Evolutionary conservation across 2,329 filamentous ascomycete species (phyloP), one percentile per base, ranked within the genome.

Genomic region (Aspergillus ibericus): DNA sequence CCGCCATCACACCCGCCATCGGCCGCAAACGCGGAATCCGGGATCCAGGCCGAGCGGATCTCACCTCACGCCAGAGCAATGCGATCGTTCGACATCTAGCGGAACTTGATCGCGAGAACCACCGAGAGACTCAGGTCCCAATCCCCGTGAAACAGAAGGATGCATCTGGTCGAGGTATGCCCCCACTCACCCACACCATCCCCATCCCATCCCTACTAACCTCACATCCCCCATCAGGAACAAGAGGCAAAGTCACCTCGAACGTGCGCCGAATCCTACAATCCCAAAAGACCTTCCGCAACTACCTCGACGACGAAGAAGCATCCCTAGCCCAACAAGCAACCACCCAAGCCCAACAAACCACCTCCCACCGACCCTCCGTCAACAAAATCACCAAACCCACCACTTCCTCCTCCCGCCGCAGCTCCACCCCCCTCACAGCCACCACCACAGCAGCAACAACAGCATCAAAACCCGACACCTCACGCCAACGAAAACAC

Each of bases 21-120:
- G 77, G 75, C 48, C 84, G 89, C 62, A 96, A 96, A 77, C 89
- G 92, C 68, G 87, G 85, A 29, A 84, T 85, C 18, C 83, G 89
- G 62, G 84, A 82, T 59, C 80, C 80, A 4, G 78, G 80, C 27
- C 75, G 77, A 60, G 83, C 85, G 64, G 90, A 96, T 66, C 82
- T 92, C 48, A 88, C 86, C 32, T 90, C 90, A n/a, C 84, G 92
- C 55, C 91, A 96, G 74, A 89, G 93, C 70, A 88, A 88, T 44
- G 93, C 92, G 65, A 84, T 93, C 53, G 82, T 90, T 56, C 89
- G 92, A 65, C 91, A 95, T 68, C 84, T 98, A 48, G 88, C 91
- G 61, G 88, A 90, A 40, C 82, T 99, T 35, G 91, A 96, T 70
- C 85, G 87, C 53, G 95, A 98, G 71, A 91, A 89, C 63, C 83